Base-by-base conservation (phyloP, 2,329 filamentous ascomycete species). In the Phoma sp. region DNA sequence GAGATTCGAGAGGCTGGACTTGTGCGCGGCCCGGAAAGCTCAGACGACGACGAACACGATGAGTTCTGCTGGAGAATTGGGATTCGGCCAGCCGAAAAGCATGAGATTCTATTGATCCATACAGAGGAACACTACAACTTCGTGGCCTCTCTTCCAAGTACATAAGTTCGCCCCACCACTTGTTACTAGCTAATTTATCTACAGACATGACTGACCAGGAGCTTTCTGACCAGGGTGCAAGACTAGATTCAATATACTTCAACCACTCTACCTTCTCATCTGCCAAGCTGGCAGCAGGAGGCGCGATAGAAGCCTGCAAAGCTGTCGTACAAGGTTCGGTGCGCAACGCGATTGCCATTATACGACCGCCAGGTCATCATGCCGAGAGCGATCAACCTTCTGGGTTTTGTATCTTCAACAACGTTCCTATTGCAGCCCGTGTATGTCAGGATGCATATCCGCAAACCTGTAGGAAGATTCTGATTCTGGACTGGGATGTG, bases 361-460 rank as follows among this genome's bases (percentile, higher is more conserved):
- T 99, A 66, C 86, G 95, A 11, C 95, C 95, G 2, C 95, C 95
- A 0, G 95, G 95, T 0, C 95, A 99, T 68, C 95, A 99, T 74
- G 95, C 95, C 1, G 95, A 99, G 71, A 87, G 86, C 53, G 84
- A 95, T 66, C 82, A 87, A 32, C 85, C 93, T 0, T 95, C 96
- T 83, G 95, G 95, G 0, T 99, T 99, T 70, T 99, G 95, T 73
- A 85, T 98, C 55, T 98, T 98, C 79, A 97, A 99, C 78, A 99
- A 99, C 68, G 95, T 98, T 3, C 92, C 91, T 18, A 89, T 99
- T 54, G 93, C 93, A 1, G 88, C 92, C n/a, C 89, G 86, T 55
- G 89, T 93, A 10, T 97, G 93, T 70, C 92, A 96, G 71, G 79
- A 83, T 47, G 87, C 92, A 55, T 95, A 90, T 63, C 90, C 90